Conservation (phyloP, 2,329 filamentous ascomycete genomes). For the Sphaerulina vaccinii region DNA sequence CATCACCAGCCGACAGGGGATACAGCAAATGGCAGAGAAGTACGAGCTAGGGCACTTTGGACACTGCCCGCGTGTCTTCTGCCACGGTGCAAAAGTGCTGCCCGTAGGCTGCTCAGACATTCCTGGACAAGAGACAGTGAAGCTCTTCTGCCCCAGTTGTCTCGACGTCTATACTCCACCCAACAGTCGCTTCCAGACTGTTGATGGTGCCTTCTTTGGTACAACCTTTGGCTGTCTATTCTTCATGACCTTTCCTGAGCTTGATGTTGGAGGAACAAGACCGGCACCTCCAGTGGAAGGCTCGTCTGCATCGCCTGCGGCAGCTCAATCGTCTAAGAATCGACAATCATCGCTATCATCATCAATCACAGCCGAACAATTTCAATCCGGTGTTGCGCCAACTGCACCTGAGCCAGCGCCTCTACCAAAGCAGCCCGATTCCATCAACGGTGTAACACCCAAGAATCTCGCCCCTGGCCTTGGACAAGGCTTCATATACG, state of each 20-base stretch:
- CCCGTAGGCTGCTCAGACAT: constrained; percentile 93
- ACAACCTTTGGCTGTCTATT: constrained; percentile 96
- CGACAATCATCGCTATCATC: constrained; percentile 32
- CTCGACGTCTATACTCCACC: constrained; percentile 96
- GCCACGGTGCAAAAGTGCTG: constrained; percentile 83
- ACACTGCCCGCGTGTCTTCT: constrained; percentile 89
- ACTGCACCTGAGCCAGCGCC: constrained; percentile 13
- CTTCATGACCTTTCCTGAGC: constrained; percentile 96
- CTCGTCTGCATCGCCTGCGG: constrained; percentile 19
- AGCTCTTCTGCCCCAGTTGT: constrained; percentile 95
- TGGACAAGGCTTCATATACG: constrained; percentile 79
- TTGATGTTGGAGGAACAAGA: constrained; percentile 64
- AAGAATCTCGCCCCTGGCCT: constrained; percentile 87
- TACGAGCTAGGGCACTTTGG: constrained; percentile 97
- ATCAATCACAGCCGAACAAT: constrained; percentile 36
- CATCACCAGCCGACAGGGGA: constrained; percentile 92
- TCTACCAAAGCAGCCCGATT: constrained; percentile 49
- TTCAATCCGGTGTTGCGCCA: constrained; percentile 26
- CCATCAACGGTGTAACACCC: constrained; percentile 81
- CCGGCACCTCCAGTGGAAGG: constrained; percentile 14
- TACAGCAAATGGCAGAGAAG: constrained; percentile 99
- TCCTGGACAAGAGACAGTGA: constrained; percentile 94
- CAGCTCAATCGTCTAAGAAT: constrained; percentile 22
- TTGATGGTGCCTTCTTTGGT: constrained; percentile 97
- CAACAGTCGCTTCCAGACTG: constrained; percentile 94